Evolutionary conservation across 495 filamentous ascomycete genomes (phyloP), one percentile per base, ranked within the genome.

Genomic region (Lasiosphaeris hirsuta): DNA sequence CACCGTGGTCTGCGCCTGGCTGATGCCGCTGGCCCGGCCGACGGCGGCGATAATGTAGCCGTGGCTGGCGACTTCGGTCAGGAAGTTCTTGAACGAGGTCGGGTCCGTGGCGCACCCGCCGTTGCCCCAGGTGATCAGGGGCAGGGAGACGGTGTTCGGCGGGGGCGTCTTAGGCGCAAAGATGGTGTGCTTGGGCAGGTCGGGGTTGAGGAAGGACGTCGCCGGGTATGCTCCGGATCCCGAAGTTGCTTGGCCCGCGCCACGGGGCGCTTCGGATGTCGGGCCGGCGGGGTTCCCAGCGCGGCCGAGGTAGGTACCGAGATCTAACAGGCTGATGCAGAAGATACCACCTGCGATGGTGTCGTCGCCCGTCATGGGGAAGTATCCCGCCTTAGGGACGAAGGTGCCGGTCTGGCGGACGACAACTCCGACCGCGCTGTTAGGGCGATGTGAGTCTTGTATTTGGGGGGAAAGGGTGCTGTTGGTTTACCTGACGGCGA

Each of bases 41-140:
- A 52, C 51, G 19, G 66, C 66, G 36, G 70, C 68, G 33, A 66
- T 65, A 15, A 72, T 51, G 49, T 67, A 62, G 11, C 69, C 68
- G 56, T 71, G 60, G 40, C 60, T 61, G 44, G 66, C 66, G 11
- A 69, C 44, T 39, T 71, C 45, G 39, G 55, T 45, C 30, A 72
- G 59, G 34, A 67, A 52, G 30, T 59, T 55, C 15, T 42, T 33
- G 15, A 62, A 41, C 13, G 50, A n/a, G 2, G 51, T 51, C 18
- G 61, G 60, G 37, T 65, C 54, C n/a, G 62, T 60, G 14, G 37
- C 48, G 61, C 69, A 72, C 35, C 62, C 69, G 40, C 69, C 69
- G 57, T 72, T 68, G 44, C 65, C 67, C 62, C 62, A 72, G 10
- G 72, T 55, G 48, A 72, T 44, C 51, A 71, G 40, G 11, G 49